Evolutionary conservation across 805 yeast species (phyloP).

Genomic region (Barnettozyma sp.): DNA sequence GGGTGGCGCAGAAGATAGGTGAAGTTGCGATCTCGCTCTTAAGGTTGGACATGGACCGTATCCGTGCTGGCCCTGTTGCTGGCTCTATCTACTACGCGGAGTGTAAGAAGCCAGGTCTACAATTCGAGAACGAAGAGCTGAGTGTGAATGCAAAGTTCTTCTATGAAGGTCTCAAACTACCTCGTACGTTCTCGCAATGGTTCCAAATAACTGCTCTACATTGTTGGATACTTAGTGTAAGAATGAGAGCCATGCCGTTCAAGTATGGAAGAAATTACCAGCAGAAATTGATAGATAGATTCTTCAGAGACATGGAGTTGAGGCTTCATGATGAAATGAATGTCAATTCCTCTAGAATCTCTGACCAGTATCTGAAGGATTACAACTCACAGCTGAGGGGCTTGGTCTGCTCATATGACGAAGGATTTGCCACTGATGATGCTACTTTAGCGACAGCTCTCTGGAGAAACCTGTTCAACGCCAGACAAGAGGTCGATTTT

Average conservation of each 20-base stretch:
- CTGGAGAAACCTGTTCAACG: conserved; percentile 90
- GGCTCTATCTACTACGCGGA: conserved; percentile 82
- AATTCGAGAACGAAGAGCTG: conserved; percentile 64
- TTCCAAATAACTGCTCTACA: conserved; percentile 87
- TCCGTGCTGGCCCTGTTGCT: conserved; percentile 91
- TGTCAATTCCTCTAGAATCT: conserved; percentile 70
- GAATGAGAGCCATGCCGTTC: conserved; percentile 95
- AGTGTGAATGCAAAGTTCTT: conserved; percentile 74
- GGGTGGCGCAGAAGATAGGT: conserved; percentile 52
- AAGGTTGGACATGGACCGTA: conserved; percentile 81
- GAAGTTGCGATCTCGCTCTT: conserved; percentile 55
- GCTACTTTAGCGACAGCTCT: conserved; percentile 69
- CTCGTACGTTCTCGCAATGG: conserved; percentile 91
- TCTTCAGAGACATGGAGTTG: conserved; percentile 83
- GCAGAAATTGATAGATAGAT: conserved; percentile 82
- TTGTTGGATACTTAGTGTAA: conserved; percentile 86
- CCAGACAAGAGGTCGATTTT: conserved; percentile 72
- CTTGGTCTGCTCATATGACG: conserved; percentile 84
- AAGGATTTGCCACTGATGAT: conserved; percentile 78
- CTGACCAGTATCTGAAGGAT: conserved; percentile 82
- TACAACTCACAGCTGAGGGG: conserved; percentile 90
- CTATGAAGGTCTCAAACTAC: conserved; percentile 76
- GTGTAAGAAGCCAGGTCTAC: conserved; percentile 80
- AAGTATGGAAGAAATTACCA: conserved; percentile 85
- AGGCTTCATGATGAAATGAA: conserved; percentile 83